Evolutionary conservation across 2,329 filamentous ascomycete genomes (phyloP), one percentile per base, ranked within the genome.

Genomic region (Aspergillus nomiae): DNA sequence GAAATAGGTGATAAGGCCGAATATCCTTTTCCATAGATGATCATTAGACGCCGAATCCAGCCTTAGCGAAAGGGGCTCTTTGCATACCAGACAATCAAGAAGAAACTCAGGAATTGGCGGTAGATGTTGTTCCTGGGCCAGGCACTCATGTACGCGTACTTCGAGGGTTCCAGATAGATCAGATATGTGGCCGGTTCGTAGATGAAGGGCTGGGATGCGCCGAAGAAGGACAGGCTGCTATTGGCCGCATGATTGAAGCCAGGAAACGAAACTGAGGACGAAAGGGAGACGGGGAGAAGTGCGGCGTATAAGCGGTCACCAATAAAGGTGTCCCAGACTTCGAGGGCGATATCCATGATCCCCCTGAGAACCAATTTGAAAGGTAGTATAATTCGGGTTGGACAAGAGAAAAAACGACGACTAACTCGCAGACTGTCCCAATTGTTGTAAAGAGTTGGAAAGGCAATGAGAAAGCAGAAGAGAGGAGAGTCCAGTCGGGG

Each of bases 281-380:
- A 81, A 14, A 83, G 79, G 34, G 80, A 82, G 53, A 82, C 81
- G 9, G 94, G 93, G n/a, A 91, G 82, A 7, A 90, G 70, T 41
- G 81, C 83, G 56, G 93, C 89, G 76, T 96, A 97, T 63, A 91
- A 71, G 69, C 89, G 87, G 81, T 98, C 94, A 78, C 90, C 90
- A 67, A 94, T 73, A 73, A 90, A 92, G 71, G 89, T 92, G 80
- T 98, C 94, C 79, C 87, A 86, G 64, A 94, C 72, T 80, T 97
- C 94, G 69, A 97, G 90, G 53, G 95, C 88, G 80, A 97, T 88
- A 84, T 98, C 94, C 94, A 98, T 97, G 78, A 76, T 65, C 61
- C 45, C 28, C 28, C 56, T 55, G 62, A 8, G 56, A 50, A 41
- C 28, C 48, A 51, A 34, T 34, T 19, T 30, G 30, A 51, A 32